Evolutionary conservation across 768 basidiomycete genomes (phyloP), one percentile per base, ranked within the genome.

Genomic region (Boletus vermiculosoides): DNA sequence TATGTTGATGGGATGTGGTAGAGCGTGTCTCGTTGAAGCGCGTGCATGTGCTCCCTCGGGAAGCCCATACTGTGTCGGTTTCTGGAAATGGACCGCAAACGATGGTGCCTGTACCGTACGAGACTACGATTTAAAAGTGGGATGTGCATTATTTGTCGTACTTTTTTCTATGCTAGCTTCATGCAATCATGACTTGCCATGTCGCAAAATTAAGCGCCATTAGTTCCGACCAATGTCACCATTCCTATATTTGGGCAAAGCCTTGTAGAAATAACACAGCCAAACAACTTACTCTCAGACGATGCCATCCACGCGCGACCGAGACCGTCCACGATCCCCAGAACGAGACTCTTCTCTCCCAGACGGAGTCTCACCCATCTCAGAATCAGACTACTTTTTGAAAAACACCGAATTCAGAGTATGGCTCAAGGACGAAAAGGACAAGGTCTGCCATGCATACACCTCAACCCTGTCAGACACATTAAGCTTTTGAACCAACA

Each of bases 71-170:
- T 67, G 87, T 98, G 74, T 86, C 88, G 54, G 75, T 80, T 59
- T 71, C 72, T 59, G 80, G 83, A 63, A 98, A 98, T 77, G 77
- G 82, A 46, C 92, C 97, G 50, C 88, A 96, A 78, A 98, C 97
- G 57, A 92, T 99, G 76, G 83, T 82, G 63, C 94, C 95, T 64
- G 81, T 94, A 66, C 85, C 84, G 64, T 98, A 98, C 84, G 96
- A 96, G 86, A 97, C 94, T 64, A 94, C 88, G 66, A 96, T 97
- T 77, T 97, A 86, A 86, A 75, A 36, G 18, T 3, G 34, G 34
- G 23, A 23, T 37, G 50, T 59, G 55, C 45, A 47, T 25, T 47
- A 10, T 52, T 47, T 50, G 48, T 56, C 57, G 46, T 50, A 52
- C 33, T 47, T 53, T 45, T n/a, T n/a, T 39, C 54, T 60, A 60